A percentile compares a stretch with the other conserved stretches of the same genome.
Conservation (phyloP, 2,329 filamentous ascomycete species). For the Colletotrichum salicis region DNA sequence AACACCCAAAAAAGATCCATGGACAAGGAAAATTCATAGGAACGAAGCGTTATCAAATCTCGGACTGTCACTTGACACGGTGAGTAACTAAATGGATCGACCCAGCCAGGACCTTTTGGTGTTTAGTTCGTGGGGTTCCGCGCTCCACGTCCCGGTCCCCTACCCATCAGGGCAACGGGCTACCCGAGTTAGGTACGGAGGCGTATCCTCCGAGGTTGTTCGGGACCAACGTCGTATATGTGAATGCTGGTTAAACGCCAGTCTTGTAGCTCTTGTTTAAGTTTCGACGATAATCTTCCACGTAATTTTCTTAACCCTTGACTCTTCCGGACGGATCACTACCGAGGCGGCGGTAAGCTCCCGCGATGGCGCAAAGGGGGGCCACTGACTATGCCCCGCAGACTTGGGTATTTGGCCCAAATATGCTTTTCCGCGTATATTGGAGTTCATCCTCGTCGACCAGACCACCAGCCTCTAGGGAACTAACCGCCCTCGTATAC, state of each 20-base stretch:
- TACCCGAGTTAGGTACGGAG: neutral
- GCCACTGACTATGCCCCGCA: neutral
- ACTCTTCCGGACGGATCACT: neutral
- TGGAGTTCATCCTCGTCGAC: neutral
- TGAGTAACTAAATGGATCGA: neutral
- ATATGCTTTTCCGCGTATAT: neutral
- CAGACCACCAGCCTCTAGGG: neutral
- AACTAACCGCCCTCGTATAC: too few species aligned
- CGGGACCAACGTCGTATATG: too few species aligned
- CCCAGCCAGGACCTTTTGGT: neutral
- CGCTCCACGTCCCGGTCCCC: neutral
- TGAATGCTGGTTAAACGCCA: too few species aligned
- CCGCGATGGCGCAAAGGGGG: neutral
- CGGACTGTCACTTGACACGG: neutral
- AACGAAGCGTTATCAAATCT: neutral
- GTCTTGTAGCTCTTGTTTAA: neutral
- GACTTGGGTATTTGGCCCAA: neutral
- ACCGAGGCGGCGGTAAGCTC: neutral
- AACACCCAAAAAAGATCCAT: neutral
- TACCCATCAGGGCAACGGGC: neutral
- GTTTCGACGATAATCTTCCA: neutral
- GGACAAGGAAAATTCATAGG: too few species aligned
- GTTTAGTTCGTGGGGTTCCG: neutral
- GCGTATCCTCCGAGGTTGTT: too few species aligned
- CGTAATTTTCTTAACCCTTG: neutral